Conservation (phyloP, 192 early-diverging fungal species). For the Geranomyces michiganensis region DNA sequence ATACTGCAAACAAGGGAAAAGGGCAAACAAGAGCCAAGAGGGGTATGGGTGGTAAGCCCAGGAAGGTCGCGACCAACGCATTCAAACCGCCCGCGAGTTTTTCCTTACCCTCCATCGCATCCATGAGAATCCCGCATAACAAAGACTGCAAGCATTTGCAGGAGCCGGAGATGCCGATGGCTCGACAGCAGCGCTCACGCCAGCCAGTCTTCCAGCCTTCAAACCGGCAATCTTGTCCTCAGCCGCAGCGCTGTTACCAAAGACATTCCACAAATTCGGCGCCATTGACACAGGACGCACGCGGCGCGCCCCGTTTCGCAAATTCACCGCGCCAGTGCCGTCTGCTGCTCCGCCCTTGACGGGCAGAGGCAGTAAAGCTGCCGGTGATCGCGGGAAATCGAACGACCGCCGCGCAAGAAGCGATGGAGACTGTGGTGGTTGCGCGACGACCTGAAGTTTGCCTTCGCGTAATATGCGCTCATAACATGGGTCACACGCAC, state of each 20-base stretch:
- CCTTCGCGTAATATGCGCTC: slow-evolving; percentile 31
- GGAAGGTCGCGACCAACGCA: too few relatives aligned
- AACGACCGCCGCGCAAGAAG: slow-evolving; percentile 1
- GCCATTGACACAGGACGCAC: slow-evolving; percentile 31
- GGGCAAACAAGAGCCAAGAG: too few relatives aligned
- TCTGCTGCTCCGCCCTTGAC: not conserved
- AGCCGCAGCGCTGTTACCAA: not conserved
- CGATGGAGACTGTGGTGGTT: not conserved
- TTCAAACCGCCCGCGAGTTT: too few relatives aligned
- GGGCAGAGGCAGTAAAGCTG: not conserved
- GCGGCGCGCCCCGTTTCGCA: not conserved
- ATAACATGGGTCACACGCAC: slow-evolving; percentile 48
- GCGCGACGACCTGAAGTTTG: slow-evolving; percentile 37
- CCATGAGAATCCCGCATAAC: slow-evolving; percentile 19
- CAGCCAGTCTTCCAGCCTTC: too few relatives aligned
- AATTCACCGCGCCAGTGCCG: not conserved
- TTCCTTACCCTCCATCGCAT: slow-evolving; percentile 28
- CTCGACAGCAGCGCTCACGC: too few relatives aligned
- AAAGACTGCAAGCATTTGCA: slow-evolving; percentile 16
- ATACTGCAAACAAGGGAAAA: slow-evolving; percentile 15
- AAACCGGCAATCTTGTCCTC: too few relatives aligned
- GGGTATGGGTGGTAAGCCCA: too few relatives aligned
- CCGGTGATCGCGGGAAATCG: not conserved
- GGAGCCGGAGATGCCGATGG: too few relatives aligned
- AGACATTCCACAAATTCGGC: slow-evolving; percentile 23